Evolutionary conservation across 805 yeast species (phyloP).

Genomic region (Ogataea chonburiensis): DNA sequence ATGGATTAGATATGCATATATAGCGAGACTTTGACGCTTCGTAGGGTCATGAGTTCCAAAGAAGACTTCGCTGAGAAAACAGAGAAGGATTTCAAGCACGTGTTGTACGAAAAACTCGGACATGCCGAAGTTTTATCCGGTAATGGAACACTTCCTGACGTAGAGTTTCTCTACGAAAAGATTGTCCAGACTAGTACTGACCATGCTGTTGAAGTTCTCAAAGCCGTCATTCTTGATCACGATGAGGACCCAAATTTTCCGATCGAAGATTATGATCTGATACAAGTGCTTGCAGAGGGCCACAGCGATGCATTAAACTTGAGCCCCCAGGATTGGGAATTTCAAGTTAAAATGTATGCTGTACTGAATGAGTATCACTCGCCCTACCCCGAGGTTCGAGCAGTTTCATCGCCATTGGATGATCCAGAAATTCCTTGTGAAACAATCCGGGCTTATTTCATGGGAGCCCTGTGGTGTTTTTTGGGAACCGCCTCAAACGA

Average conservation of each 20-base stretch:
- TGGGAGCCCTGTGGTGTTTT: conserved; percentile 28
- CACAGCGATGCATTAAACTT: conserved; percentile 14
- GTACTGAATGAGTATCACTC: conserved; percentile 42
- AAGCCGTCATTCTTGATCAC: conserved; percentile 27
- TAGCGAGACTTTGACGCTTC: too few species aligned
- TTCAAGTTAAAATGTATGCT: conserved; percentile 34
- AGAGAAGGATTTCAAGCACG: neutral
- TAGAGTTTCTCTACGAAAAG: conserved; percentile 9
- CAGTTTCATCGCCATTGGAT: conserved; percentile 54
- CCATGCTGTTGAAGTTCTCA: conserved; percentile 33
- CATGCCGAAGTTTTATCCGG: neutral
- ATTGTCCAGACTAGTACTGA: conserved; percentile 7
- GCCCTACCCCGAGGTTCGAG: conserved; percentile 68
- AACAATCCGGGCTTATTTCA: conserved; percentile 35
- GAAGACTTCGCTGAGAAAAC: neutral
- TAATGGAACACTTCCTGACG: conserved; percentile 5
- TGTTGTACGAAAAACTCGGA: conserved; percentile 4
- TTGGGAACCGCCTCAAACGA: conserved; percentile 60
- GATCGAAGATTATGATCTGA: conserved; percentile 21
- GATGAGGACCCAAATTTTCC: conserved; percentile 36
- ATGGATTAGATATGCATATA: too few species aligned
- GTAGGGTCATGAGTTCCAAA: too few species aligned
- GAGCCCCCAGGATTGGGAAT: conserved; percentile 9
- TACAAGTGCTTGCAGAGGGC: conserved; percentile 6
- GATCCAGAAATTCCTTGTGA: conserved; percentile 49